Percentiles rank a stretch among this genome's conserved stretches.
Conservation (phyloP, 2,329 filamentous ascomycete species). For the Sphaerulina vaccinii region DNA sequence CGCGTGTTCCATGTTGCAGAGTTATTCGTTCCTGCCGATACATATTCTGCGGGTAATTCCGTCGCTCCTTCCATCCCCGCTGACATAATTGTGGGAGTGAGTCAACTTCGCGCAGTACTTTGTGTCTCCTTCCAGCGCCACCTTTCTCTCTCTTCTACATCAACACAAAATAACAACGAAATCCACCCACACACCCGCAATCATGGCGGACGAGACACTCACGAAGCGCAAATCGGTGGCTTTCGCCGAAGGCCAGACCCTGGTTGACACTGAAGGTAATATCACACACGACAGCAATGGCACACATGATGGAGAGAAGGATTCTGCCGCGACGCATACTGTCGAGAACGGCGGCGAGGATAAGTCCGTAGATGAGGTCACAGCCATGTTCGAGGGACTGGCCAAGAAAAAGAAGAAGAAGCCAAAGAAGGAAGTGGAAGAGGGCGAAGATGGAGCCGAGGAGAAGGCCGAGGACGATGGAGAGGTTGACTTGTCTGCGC, state of each 20-base stretch:
- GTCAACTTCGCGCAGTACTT: neutral
- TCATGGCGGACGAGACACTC: slow-evolving; percentile 58
- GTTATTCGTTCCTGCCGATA: neutral
- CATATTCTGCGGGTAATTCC: neutral
- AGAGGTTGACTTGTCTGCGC: slow-evolving; percentile 63
- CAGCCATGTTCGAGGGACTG: slow-evolving; percentile 39
- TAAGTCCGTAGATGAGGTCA: slow-evolving; percentile 37
- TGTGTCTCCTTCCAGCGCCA: neutral
- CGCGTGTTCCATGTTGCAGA: neutral
- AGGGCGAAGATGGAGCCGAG: slow-evolving; percentile 35
- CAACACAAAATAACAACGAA: neutral
- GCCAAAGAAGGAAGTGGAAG: slow-evolving; percentile 48
- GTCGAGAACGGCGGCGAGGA: slow-evolving; percentile 30
- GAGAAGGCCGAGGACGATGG: slow-evolving; percentile 55
- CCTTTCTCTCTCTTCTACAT: neutral
- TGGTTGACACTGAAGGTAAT: slow-evolving; percentile 86
- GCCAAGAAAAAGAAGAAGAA: slow-evolving; percentile 71
- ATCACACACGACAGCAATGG: slow-evolving; percentile 70
- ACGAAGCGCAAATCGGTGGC: slow-evolving; percentile 83
- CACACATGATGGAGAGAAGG: slow-evolving; percentile 66
- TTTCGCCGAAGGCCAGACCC: slow-evolving; percentile 81
- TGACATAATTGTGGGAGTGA: neutral
- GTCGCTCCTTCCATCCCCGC: neutral
- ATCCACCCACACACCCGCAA: slow-evolving; percentile 38
- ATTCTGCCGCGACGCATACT: slow-evolving; percentile 77